Evolutionary conservation across 2,329 filamentous ascomycete species (phyloP).

Genomic region (Aspergillus pseudoglaucus): DNA sequence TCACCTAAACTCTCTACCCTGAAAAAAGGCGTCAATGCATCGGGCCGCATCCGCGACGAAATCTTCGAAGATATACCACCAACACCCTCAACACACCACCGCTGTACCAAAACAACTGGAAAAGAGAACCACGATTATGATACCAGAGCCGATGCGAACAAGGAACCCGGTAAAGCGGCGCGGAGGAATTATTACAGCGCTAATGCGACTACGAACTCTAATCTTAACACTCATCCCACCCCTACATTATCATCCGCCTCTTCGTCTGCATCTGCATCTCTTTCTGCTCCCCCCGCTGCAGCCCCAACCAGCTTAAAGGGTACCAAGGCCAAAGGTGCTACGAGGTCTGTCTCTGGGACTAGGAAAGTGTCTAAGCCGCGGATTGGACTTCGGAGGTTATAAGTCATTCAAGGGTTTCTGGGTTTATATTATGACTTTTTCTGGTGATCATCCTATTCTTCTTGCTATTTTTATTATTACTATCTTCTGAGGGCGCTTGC

Average conservation of each 20-base stretch:
- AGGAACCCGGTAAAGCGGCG: not conserved
- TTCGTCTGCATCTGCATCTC: constrained; percentile 1
- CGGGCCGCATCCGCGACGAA: constrained; percentile 19
- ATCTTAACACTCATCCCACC: too few species aligned
- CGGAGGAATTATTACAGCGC: constrained; percentile 8
- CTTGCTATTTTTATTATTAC: not conserved
- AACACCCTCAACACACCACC: constrained; percentile 5
- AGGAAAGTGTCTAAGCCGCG: constrained; percentile 20
- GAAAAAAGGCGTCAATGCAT: constrained; percentile 17
- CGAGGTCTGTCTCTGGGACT: constrained; percentile 8
- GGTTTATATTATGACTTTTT: not conserved
- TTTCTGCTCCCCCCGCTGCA: constrained; percentile 13
- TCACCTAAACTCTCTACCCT: constrained; percentile 28
- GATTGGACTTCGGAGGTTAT: constrained; percentile 30
- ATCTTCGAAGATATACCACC: constrained; percentile 25
- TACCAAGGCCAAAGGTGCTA: constrained; percentile 1
- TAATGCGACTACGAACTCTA: not conserved
- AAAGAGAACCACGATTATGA: constrained; percentile 17
- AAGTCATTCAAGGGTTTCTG: constrained; percentile 1
- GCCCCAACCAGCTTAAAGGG: constrained; percentile 3
- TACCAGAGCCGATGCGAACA: not conserved
- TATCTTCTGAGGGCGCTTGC: not conserved
- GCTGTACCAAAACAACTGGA: constrained; percentile 13
- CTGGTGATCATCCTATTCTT: not conserved
- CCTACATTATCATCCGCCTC: not conserved